Evolutionary conservation across 2,329 filamentous ascomycete species (phyloP), one percentile per base, ranked within the genome.

Genomic region (Aureobasidium mangrovei): DNA sequence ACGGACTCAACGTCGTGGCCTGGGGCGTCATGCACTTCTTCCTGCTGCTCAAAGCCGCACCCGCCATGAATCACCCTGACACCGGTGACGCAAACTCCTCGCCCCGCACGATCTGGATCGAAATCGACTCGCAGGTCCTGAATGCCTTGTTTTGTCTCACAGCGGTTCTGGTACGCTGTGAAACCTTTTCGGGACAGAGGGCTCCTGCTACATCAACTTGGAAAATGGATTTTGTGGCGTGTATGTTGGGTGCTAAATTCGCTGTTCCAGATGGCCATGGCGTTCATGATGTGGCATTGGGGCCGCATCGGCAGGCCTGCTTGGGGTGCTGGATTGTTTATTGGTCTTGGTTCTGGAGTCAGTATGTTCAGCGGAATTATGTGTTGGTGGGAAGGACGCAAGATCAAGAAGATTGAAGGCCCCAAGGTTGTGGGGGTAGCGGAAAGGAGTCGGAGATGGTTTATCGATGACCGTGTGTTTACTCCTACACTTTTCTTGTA

Each of bases 1-100:
- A 94, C 68, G 82, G 85, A 9, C 77, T 93, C 55, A 91, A 91
- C 59, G 79, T 95, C 24, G 81, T 95, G 7, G 90, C 86, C 0
- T 95, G 89, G 89, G 89, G 89, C 49, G 88, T 86, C 56, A 95
- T 95, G 89, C 77, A 95, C 33, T 94, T 95, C 70, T 74, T 95
- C 18, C 75, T 95, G 2, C 80, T 95, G 28, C 86, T 84, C 73
- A 88, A 89, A 63, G 88, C 77, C 27, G 74, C 81, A 2, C 83
- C 84, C 5, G 81, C 81, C 57, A 89, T 89, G 86, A 58, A 58
- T 38, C 39, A 59, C 38, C 60, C 61, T 29, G 46, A 61, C 38
- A 62, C 64, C 48, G 67, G 66, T 59, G 67, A 68, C 46, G 62
- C 67, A 39, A 64, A 68, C 49, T 57, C 67, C 63, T 89, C 86